Conservation (phyloP, 2,329 filamentous ascomycete genomes). For the Chaetomium olivaceum region DNA sequence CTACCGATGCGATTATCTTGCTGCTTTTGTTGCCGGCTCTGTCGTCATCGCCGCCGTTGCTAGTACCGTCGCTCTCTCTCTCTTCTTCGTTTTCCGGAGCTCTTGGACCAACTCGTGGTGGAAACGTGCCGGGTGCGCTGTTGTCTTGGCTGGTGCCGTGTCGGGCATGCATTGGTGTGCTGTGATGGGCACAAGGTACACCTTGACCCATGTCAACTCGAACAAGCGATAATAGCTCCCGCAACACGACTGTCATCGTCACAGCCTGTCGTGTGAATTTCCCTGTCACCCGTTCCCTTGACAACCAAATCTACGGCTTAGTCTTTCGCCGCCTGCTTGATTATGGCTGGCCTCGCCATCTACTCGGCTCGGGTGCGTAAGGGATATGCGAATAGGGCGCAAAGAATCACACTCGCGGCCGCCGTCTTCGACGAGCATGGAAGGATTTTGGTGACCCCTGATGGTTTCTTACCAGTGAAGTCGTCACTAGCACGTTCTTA, state of each 20-base stretch:
- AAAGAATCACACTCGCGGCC: slow-evolving; percentile 60
- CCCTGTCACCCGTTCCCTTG: slow-evolving; percentile 8
- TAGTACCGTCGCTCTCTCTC: slow-evolving; percentile 66
- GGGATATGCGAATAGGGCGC: slow-evolving; percentile 58
- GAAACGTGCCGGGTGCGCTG: slow-evolving; percentile 67
- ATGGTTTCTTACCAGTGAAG: slow-evolving; percentile 68
- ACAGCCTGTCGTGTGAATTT: slow-evolving; percentile 64
- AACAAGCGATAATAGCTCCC: slow-evolving; percentile 48
- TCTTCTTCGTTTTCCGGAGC: slow-evolving; percentile 77
- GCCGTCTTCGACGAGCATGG: slow-evolving; percentile 69
- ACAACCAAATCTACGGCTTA: slow-evolving; percentile 34
- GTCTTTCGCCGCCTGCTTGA: slow-evolving; percentile 62
- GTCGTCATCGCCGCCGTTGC: slow-evolving; percentile 71
- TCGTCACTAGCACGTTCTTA: slow-evolving; percentile 77
- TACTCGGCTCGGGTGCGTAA: slow-evolving; percentile 55
- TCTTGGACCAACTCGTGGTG: slow-evolving; percentile 78
- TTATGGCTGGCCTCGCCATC: slow-evolving; percentile 58
- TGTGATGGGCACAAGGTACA: slow-evolving; percentile 68
- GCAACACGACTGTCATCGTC: slow-evolving; percentile 69
- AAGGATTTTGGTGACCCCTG: slow-evolving; percentile 66
- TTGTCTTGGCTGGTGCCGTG: slow-evolving; percentile 70
- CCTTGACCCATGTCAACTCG: slow-evolving; percentile 50
- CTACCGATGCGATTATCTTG: slow-evolving; percentile 65
- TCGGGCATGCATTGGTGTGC: slow-evolving; percentile 90
- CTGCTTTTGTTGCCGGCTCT: slow-evolving; percentile 64